phyloP scores from a whole-genome alignment of 805 yeast genomes.

The Kockiozyma suomiensis region DNA sequence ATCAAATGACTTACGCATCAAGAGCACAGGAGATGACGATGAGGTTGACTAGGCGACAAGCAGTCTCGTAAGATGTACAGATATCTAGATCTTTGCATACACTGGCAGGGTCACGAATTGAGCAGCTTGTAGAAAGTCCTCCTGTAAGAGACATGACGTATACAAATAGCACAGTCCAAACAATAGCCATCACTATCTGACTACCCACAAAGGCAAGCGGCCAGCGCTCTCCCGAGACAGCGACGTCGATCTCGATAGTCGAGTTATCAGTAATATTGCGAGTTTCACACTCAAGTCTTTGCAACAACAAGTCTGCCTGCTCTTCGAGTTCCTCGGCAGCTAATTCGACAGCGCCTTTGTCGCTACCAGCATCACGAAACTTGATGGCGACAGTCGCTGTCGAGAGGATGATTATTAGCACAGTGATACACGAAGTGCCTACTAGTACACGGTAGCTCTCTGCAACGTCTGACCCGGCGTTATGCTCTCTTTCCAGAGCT shows the following conservation, averaged over 20 bases:
- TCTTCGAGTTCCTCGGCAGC: constrained; percentile 3
- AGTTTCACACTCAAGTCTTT: neutral
- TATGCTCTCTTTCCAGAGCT: neutral
- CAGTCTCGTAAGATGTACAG: constrained; percentile 16
- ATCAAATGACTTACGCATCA: constrained; percentile 10
- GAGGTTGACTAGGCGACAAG: constrained; percentile 24
- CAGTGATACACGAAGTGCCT: constrained; percentile 2
- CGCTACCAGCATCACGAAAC: constrained; percentile 7
- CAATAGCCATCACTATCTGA: constrained; percentile 17
- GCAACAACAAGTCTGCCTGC: constrained; percentile 1
- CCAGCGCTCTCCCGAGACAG: constrained; percentile 9
- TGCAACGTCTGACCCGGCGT: constrained; percentile 1
- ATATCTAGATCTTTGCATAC: constrained; percentile 10
- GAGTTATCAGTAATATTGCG: neutral
- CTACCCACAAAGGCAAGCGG: constrained; percentile 14
- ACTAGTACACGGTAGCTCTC: constrained; percentile 15
- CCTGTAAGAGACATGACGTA: constrained; percentile 27
- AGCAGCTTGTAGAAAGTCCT: constrained; percentile 26
- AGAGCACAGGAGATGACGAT: constrained; percentile 24
- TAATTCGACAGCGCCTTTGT: neutral
- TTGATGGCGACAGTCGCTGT: neutral
- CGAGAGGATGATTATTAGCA: constrained; percentile 4
- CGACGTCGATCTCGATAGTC: constrained; percentile 8
- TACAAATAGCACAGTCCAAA: constrained; percentile 23
- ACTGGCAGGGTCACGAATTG: constrained; percentile 15